A percentile compares a stretch with the other conserved stretches of the same genome.
These are phyloP conservation scores for Penicillium verhagenii DNA, from an alignment of 495 filamentous ascomycete genomes.

Conservation along the genomic window DNA sequence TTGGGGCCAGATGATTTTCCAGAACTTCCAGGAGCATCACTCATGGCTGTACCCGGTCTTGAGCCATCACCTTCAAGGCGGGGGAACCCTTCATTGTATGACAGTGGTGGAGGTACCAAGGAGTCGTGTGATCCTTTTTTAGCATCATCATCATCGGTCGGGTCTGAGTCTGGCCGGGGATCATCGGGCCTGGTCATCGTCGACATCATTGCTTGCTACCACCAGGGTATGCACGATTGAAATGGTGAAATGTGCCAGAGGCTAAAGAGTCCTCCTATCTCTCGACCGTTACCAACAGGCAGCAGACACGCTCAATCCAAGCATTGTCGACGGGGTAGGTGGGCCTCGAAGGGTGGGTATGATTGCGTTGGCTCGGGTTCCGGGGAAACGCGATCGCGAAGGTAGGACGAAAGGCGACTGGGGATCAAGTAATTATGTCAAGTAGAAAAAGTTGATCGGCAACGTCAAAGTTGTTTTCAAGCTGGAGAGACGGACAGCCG, in stretches of 20 bases:
- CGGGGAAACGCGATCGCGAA: slow-evolving; percentile 1
- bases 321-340: slow-evolving; percentile 17
- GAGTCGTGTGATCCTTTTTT: slow-evolving; percentile 25
- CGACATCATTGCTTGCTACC: slow-evolving; percentile 30
- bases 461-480: not conserved
- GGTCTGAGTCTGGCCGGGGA: slow-evolving; percentile 31
- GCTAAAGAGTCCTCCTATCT: not conserved
- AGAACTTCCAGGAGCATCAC: slow-evolving; percentile 20
- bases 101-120: slow-evolving; percentile 20
- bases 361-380: not conserved
- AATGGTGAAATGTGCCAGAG: not conserved
- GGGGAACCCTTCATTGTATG: slow-evolving; percentile 28
- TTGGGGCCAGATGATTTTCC: slow-evolving; percentile 27
- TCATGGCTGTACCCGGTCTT: slow-evolving; percentile 31
- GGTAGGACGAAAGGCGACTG: not conserved
- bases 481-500: not conserved
- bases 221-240: not conserved
- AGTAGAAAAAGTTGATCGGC: not conserved
- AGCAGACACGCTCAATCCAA: slow-evolving; percentile 2
- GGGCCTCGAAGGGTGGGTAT: slow-evolving; percentile 1
- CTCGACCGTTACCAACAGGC: slow-evolving; percentile 12
- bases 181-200: slow-evolving; percentile 42
- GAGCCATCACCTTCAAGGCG: slow-evolving; percentile 34
- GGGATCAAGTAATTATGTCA: not conserved
- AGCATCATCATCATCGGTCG: slow-evolving; percentile 35